Evolutionary conservation across 163 green algal species (phyloP), one percentile per base, ranked within the genome.

Genomic region (Trebouxiophyceae sp.): DNA sequence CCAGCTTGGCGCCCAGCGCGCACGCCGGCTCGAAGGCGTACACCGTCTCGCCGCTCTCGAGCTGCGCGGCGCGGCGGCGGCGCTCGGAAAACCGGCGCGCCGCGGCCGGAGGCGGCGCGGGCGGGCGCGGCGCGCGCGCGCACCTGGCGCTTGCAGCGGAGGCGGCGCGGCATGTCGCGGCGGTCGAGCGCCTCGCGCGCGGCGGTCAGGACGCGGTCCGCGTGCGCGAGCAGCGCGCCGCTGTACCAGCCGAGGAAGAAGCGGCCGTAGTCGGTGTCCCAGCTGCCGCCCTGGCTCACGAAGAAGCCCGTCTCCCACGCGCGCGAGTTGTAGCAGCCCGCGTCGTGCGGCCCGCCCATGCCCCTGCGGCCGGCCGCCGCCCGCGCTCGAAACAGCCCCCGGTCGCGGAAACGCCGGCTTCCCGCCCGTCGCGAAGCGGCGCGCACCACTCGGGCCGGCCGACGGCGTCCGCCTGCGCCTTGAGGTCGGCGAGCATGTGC

Each of bases 201-300:
- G 0, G 77, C 83, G 1, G 57, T 61, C 12, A 97, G 81, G 57
- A 98, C 77, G 22, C 83, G 75, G 33, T 97, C 84, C 2, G 82
- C 90, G 74, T 99, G 92, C 32, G 83, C 33, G 28, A 95, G 59
- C 68, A 99, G 79, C 61, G 87, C 64, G 2, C 78, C 68, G 33
- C 78, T 87, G 80, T 98, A 99, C 93, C 93, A 99, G n/a, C 56
- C 64, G 12, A 97, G 76, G 78, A 98, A 99, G 67, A 97, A 99
- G 60, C 84, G 75, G 6, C 89, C 89, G 62, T 95, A 96, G 16
- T 83, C 72, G 19, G 76, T 84, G 57, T 87, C 78, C 88, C 88
- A 97, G 75, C 74, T 91, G 67, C 89, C 87, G 56, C 77, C 74
- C 58, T 92, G 76, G 70, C 75, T 86, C 22, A 81, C 73, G 71